Conservation (phyloP, 768 basidiomycete species). For the Omphalotus guepiniiformis region DNA sequence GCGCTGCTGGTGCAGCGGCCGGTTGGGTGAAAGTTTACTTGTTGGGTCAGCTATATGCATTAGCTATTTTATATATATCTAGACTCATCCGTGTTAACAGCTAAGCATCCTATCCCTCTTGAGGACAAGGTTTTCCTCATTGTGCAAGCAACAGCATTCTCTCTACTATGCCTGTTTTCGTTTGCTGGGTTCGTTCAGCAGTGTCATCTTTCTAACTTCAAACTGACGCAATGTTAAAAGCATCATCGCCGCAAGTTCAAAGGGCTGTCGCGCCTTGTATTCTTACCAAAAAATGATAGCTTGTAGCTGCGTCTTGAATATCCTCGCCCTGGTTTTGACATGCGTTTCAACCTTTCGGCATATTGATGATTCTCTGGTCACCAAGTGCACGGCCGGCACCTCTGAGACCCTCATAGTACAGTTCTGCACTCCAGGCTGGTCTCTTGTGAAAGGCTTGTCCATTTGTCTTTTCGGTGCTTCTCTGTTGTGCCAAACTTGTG, state of each 20-base stretch:
- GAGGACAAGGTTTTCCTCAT: slow-evolving; percentile 13
- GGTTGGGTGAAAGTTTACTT: slow-evolving; percentile 19
- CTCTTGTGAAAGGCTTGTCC: slow-evolving; percentile 14
- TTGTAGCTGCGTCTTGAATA: slow-evolving; percentile 11
- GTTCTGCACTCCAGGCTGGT: slow-evolving; percentile 15
- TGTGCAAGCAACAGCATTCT: slow-evolving; percentile 15
- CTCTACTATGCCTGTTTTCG: slow-evolving; percentile 16
- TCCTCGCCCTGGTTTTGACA: slow-evolving; percentile 12
- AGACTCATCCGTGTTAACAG: not conserved
- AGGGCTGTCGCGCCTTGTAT: slow-evolving; percentile 11
- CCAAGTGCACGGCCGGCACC: slow-evolving; percentile 13
- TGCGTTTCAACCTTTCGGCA: slow-evolving; percentile 12
- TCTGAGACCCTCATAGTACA: slow-evolving; percentile 13
- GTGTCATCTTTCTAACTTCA: not conserved
- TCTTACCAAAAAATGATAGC: slow-evolving; percentile 17
- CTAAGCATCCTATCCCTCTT: slow-evolving; percentile 12
- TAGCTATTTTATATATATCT: not conserved
- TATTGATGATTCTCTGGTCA: slow-evolving; percentile 6
- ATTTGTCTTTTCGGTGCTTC: slow-evolving; percentile 11
- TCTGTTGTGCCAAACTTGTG: slow-evolving; percentile 13
- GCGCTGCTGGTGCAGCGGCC: slow-evolving; percentile 14
- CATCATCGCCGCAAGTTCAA: slow-evolving; percentile 9
- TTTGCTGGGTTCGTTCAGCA: slow-evolving; percentile 13
- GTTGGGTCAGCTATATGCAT: slow-evolving; percentile 11
- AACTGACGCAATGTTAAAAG: slow-evolving; percentile 8